A percentile compares a stretch with the other conserved stretches of the same genome.
Evolutionary conservation across 2,329 filamentous ascomycete genomes (phyloP).

Genomic region (Shiraia sp.): DNA sequence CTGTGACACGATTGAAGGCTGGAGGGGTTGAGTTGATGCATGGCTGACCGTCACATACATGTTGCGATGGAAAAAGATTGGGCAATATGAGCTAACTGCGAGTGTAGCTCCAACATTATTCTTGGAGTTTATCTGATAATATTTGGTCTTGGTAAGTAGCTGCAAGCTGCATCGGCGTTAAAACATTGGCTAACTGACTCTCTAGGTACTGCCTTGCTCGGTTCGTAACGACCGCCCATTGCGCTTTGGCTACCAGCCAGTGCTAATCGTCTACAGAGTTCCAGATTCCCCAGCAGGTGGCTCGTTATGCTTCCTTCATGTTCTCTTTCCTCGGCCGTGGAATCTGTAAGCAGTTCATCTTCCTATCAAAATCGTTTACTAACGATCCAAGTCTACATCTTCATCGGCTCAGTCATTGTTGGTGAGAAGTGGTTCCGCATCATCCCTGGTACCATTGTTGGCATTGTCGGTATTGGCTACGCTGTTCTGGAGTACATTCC

Average conservation of each 20-base stretch:
- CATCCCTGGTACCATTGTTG: constrained; percentile 78
- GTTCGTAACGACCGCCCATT: constrained; percentile 29
- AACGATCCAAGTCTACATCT: constrained; percentile 81
- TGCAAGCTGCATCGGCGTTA: too few relatives aligned
- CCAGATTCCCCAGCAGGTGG: constrained; percentile 89
- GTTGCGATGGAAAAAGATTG: background rate
- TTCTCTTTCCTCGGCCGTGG: constrained; percentile 97
- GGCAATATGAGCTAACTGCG: constrained; percentile 20
- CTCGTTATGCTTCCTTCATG: constrained; percentile 94
- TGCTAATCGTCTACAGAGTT: constrained; percentile 60
- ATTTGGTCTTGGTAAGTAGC: constrained; percentile 74
- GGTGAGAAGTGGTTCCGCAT: constrained; percentile 68
- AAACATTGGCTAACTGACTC: constrained; percentile 16
- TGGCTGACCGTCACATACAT: background rate
- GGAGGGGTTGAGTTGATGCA: too few relatives aligned
- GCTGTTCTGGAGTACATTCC: constrained; percentile 55
- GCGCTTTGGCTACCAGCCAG: background rate
- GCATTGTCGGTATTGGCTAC: constrained; percentile 78
- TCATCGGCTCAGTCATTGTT: constrained; percentile 84
- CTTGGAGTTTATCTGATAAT: constrained; percentile 86
- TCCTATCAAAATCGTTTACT: constrained; percentile 4
- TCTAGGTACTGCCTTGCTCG: constrained; percentile 63
- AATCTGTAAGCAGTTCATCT: constrained; percentile 71
- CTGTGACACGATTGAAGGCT: too few relatives aligned
- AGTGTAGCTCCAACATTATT: constrained; percentile 68